Base-by-base conservation (phyloP, 1,139 yeast genomes). In the Kodamaea fungicola region DNA sequence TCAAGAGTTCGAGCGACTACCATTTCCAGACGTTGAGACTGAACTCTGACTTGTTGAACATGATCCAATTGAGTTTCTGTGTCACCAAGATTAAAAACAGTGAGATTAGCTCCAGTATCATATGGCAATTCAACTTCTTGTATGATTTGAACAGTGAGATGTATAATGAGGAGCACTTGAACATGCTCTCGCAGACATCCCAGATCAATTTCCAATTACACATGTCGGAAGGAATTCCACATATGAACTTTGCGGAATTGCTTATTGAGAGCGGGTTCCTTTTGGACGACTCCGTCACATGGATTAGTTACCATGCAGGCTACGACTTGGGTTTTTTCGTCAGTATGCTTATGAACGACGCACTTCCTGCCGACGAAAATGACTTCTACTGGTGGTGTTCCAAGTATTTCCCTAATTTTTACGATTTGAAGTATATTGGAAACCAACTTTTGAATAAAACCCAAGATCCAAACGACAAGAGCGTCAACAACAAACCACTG, bases 251-350 rank as follows among this genome's bases (percentile, higher is more conserved):
- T 66, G 89, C 96, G 8, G 96, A 89, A 57, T 67, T 86, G 40
- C 68, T 92, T 51, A 83, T 86, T 43, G 89, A 88, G 42, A 84
- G 95, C 39, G 98, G 98, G 0, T 67, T 92, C 42, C 76, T 90
- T 28, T 67, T 92, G 49, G 82, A 87, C 47, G 73, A 77, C 23
- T 71, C 80, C 24, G 77, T 87, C 36, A 79, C 83, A 41, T 92
- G 98, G 98, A 73, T 89, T 39, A 84, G 96, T 44, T 92, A 83
- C 62, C 97, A 92, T 59, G 83, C 89, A 1, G 98, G 97, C 10
- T 92, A 92, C 61, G 98, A 92, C 61, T 76, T 90, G 56, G 98
- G 98, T 2, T 90, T 90, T 59, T 69, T 92, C 45, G 67, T 89
- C 28, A 80, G 95, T 39, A 70, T 89, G 45, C 71, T 92, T 57